A percentile compares a stretch with the other conserved stretches of the same genome.
Evolutionary conservation across 2,329 filamentous ascomycete species (phyloP).

Genomic region (Aspergillus puulaauensis): DNA sequence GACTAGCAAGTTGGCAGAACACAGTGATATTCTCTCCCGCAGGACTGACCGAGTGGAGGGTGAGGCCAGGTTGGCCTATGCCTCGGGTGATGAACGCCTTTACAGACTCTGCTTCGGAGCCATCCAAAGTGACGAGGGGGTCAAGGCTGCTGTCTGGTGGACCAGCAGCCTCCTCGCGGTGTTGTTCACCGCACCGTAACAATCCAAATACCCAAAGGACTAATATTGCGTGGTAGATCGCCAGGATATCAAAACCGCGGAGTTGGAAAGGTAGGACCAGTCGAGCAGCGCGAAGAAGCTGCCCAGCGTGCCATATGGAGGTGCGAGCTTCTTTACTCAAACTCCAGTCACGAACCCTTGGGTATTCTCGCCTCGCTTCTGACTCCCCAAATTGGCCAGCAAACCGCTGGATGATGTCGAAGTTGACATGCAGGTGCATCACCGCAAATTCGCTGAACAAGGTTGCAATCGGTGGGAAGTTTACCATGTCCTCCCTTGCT

Average conservation of each 20-base stretch:
- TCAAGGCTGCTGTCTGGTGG: not conserved
- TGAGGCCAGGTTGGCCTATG: constrained; percentile 1
- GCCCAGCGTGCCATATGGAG: constrained; percentile 4
- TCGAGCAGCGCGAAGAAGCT: constrained; percentile 3
- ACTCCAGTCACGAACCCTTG: constrained; percentile 1
- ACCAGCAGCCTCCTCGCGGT: not conserved
- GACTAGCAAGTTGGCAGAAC: constrained; percentile 5
- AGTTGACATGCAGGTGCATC: constrained; percentile 4
- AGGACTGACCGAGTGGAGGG: not conserved
- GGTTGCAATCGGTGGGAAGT: not conserved
- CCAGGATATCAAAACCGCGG: constrained; percentile 2
- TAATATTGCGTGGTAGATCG: not conserved
- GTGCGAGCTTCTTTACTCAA: not conserved
- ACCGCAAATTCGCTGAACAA: constrained; percentile 1
- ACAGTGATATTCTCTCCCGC: not conserved
- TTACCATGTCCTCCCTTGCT: not conserved
- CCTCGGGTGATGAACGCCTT: constrained; percentile 1
- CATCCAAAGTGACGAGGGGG: not conserved
- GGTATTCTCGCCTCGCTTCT: constrained; percentile 6
- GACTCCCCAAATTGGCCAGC: constrained; percentile 6
- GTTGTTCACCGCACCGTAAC: not conserved
- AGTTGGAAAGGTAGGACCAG: constrained; percentile 3
- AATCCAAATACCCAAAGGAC: constrained; percentile 5
- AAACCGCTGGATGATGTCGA: constrained; percentile 4
- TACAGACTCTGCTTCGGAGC: not conserved